A percentile compares a stretch with the other conserved stretches of the same genome.
Conservation (phyloP, 2,329 filamentous ascomycete species). For the Penicillium freii region DNA sequence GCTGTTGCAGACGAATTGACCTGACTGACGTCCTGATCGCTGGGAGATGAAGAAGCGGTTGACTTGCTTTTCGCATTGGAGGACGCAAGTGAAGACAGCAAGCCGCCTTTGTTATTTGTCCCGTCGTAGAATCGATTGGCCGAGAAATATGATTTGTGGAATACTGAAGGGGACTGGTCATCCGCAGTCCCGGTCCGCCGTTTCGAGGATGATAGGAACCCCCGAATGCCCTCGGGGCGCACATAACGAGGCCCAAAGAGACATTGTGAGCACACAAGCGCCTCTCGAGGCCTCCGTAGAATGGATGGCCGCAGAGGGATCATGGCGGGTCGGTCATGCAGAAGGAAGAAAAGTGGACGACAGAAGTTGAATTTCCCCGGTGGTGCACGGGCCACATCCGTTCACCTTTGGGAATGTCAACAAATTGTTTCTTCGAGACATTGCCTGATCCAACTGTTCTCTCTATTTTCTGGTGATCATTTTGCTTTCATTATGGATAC, state of each 20-base stretch:
- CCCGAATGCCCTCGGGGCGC: constrained; percentile 26
- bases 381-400: constrained; percentile 31
- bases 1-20: constrained; percentile 12
- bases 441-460: not conserved
- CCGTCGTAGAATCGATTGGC: constrained; percentile 30
- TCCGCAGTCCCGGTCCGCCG: constrained; percentile 32
- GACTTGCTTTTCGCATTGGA: constrained; percentile 17
- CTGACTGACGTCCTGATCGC: constrained; percentile 16
- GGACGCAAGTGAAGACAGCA: constrained; percentile 31
- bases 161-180: constrained; percentile 25
- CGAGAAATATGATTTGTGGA: constrained; percentile 44
- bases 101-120: constrained; percentile 19
- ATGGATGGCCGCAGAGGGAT: constrained; percentile 40
- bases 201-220: constrained; percentile 33
- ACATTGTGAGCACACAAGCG: constrained; percentile 36
- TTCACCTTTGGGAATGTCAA: constrained; percentile 23
- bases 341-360: constrained; percentile 21
- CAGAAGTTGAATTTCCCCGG: constrained; percentile 29
- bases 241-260: constrained; percentile 23
- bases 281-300: constrained; percentile 34
- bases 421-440: constrained; percentile 8
- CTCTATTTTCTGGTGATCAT: not conserved
- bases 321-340: constrained; percentile 27
- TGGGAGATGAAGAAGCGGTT: constrained; percentile 8
- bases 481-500: constrained; percentile 38